Percentiles rank a stretch among this genome's conserved stretches.
These are phyloP conservation scores for Phytophthora nicotianae DNA, from an alignment of 352 stramenopile genomes.

Conservation along the genomic window DNA sequence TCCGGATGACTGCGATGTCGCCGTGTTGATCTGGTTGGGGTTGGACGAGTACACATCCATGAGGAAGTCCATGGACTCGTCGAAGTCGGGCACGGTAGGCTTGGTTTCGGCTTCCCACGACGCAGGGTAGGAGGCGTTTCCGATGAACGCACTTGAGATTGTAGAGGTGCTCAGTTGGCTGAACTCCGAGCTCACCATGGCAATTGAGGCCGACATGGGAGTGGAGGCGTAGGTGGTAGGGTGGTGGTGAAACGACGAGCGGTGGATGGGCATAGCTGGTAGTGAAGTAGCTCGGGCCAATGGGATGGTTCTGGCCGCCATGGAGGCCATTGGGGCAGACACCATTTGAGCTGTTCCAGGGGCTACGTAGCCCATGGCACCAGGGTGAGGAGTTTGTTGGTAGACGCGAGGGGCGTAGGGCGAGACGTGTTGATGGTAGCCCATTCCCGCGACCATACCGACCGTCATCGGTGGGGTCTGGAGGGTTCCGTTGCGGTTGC, in stretches of 20 bases:
- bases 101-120: constrained; percentile 42
- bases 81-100: constrained; percentile 55
- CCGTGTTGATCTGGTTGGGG: constrained; percentile 44
- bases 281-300: constrained; percentile 27
- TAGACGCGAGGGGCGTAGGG: constrained; percentile 25
- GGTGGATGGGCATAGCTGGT: constrained; percentile 21
- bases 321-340: constrained; percentile 4
- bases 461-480: constrained; percentile 41
- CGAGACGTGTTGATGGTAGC: constrained; percentile 10
- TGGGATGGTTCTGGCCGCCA: constrained; percentile 8
- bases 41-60: constrained; percentile 73
- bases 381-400: constrained; percentile 19
- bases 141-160: constrained; percentile 49
- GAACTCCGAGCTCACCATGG: constrained; percentile 41
- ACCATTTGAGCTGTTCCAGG: constrained; percentile 13
- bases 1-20: constrained; percentile 5
- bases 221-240: constrained; percentile 12
- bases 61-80: constrained; percentile 86
- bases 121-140: constrained; percentile 35
- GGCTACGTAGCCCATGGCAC: constrained; percentile 16
- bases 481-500: constrained; percentile 65
- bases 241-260: constrained; percentile 17
- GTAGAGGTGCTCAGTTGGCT: constrained; percentile 44
- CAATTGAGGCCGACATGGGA: constrained; percentile 17
- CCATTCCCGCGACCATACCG: not conserved